Conservation (phyloP, 2,329 filamentous ascomycete species). For the Alternaria angustiovoidea region DNA sequence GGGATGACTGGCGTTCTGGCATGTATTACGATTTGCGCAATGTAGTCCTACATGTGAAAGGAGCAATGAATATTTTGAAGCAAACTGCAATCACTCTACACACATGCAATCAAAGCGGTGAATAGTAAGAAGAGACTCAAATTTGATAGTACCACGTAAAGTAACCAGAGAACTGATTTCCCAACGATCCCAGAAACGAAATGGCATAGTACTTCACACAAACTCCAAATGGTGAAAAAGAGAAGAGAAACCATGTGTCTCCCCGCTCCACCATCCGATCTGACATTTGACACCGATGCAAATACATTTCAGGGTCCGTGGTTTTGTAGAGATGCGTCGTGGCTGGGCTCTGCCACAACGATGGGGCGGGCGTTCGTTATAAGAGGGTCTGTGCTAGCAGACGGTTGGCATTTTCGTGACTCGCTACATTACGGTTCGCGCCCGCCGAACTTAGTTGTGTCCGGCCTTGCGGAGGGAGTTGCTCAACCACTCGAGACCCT, state of each 20-base stretch:
- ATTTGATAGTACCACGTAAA: conserved; percentile 50
- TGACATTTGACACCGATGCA: conserved; percentile 44
- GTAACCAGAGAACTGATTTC: conserved; percentile 48
- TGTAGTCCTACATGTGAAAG: conserved; percentile 12
- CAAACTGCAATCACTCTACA: neutral
- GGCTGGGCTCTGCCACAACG: conserved; percentile 25
- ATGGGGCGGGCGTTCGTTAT: conserved; percentile 36
- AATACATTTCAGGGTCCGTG: conserved; percentile 41
- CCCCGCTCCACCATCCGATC: conserved; percentile 49
- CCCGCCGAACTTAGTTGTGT: conserved; percentile 52
- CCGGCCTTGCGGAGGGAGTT: conserved; percentile 64
- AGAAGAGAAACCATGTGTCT: conserved; percentile 32
- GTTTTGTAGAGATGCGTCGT: conserved; percentile 21
- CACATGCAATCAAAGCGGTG: conserved; percentile 27
- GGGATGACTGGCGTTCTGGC: conserved; percentile 17
- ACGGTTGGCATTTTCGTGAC: conserved; percentile 38
- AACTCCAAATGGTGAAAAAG: conserved; percentile 50
- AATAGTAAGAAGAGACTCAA: conserved; percentile 48
- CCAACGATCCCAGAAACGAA: conserved; percentile 47
- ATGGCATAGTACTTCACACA: conserved; percentile 47
- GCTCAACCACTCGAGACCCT: conserved; percentile 80
- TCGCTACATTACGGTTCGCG: conserved; percentile 32
- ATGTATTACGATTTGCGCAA: conserved; percentile 14
- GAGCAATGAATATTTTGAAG: conserved; percentile 7
- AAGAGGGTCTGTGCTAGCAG: conserved; percentile 36